A percentile compares a stretch with the other conserved stretches of the same genome.
Conservation (phyloP, 1,284 basidiomycete genomes). For the Tilletia horrida region DNA sequence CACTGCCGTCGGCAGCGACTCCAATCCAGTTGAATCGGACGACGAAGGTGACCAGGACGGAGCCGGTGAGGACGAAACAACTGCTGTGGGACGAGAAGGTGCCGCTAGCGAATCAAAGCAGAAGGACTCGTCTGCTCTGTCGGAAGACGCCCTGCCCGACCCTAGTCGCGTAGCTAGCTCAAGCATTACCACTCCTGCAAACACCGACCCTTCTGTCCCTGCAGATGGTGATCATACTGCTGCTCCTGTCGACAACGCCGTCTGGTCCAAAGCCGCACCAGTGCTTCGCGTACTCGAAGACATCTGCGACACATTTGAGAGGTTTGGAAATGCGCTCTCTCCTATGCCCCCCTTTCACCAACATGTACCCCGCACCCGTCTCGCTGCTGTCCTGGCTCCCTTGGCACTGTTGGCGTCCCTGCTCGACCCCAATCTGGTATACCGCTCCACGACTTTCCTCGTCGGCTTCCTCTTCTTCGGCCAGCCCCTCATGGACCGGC, state of each 20-base stretch:
- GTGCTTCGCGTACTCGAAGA: conserved; percentile 62
- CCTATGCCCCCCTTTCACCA: conserved; percentile 56
- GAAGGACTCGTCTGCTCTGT: neutral
- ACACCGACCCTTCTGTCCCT: neutral
- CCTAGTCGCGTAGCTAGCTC: conserved; percentile 49
- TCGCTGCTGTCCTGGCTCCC: conserved; percentile 53
- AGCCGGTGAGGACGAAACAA: conserved; percentile 23
- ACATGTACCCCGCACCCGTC: conserved; percentile 44
- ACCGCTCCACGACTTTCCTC: conserved; percentile 57
- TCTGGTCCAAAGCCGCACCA: conserved; percentile 55
- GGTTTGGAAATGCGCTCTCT: conserved; percentile 56
- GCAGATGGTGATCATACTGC: conserved; percentile 48
- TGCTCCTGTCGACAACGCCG: conserved; percentile 44
- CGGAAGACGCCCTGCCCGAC: conserved; percentile 48
- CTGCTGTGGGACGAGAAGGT: conserved; percentile 26
- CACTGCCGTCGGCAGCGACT: conserved; percentile 56
- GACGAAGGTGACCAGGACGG: conserved; percentile 26
- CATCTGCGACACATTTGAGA: conserved; percentile 53
- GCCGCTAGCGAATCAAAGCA: conserved; percentile 22
- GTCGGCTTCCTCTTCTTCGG: conserved; percentile 62
- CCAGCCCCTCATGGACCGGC: conserved; percentile 59
- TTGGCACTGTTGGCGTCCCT: conserved; percentile 57
- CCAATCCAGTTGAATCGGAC: conserved; percentile 23
- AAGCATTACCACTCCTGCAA: too few species aligned
- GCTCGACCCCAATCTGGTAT: conserved; percentile 58